These are phyloP conservation scores for Gigaspora rosea DNA, from an alignment of 192 early-diverging fungal species.

Conservation along the genomic window DNA sequence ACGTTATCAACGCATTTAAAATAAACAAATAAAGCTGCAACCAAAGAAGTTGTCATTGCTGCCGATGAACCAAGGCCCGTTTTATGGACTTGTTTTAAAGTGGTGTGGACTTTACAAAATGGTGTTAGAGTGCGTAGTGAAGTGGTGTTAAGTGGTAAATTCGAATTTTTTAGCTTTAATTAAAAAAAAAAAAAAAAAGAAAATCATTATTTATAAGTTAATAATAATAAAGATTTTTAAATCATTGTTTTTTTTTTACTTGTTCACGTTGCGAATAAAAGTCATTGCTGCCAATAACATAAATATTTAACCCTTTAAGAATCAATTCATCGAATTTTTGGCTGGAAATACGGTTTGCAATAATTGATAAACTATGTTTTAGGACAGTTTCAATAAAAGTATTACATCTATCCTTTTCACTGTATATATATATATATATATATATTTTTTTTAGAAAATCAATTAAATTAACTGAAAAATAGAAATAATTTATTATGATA, in stretches of 20 bases:
- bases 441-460: background rate
- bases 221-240: constrained; percentile 5
- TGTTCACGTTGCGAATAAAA: constrained; percentile 96
- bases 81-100: constrained; percentile 78
- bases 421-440: constrained; percentile 11
- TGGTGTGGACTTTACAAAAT: constrained; percentile 66
- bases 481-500: background rate
- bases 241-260: constrained; percentile 42
- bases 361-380: constrained; percentile 47
- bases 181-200: background rate
- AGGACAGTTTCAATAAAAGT: constrained; percentile 68
- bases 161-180: constrained; percentile 50
- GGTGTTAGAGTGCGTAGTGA: constrained; percentile 61
- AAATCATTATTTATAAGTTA: background rate
- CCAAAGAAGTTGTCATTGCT: constrained; percentile 92
- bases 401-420: constrained; percentile 49
- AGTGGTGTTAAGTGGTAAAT: constrained; percentile 53
- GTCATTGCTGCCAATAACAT: constrained; percentile 92
- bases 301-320: constrained; percentile 62
- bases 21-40: constrained; percentile 75
- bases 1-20: constrained; percentile 53
- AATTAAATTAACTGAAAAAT: background rate
- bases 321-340: constrained; percentile 36
- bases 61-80: constrained; percentile 97
- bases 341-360: constrained; percentile 37